Percentiles rank a stretch among this genome's conserved stretches.
phyloP scores from a whole-genome alignment of 1,139 yeast species.

The Debaryomyces fabryi region DNA sequence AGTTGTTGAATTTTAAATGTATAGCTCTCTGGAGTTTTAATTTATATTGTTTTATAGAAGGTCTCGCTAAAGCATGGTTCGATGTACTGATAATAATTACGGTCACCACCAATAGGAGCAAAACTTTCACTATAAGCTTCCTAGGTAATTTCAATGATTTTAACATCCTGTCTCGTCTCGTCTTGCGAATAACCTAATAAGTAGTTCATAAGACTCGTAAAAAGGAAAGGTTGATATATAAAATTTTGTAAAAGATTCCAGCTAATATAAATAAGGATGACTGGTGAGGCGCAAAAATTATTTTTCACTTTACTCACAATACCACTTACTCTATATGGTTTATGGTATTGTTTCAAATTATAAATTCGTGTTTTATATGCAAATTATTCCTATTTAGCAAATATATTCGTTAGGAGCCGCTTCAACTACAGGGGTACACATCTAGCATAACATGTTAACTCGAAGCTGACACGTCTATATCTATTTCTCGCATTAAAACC shows the following conservation, averaged over 20 bases:
- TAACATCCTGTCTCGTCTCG: neutral
- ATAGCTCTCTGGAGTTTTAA: slow-evolving; percentile 15
- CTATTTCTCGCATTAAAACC: slow-evolving; percentile 58
- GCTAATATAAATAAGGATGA: neutral
- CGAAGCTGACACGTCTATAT: slow-evolving; percentile 26
- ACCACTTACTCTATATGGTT: neutral
- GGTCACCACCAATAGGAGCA: slow-evolving; percentile 2
- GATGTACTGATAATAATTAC: neutral
- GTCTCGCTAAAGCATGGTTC: slow-evolving; percentile 7
- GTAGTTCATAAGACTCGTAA: neutral
- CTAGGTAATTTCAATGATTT: slow-evolving; percentile 4
- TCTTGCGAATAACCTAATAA: neutral
- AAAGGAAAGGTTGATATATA: neutral
- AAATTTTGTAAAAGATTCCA: neutral
- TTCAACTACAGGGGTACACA: neutral
- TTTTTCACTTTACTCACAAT: slow-evolving; percentile 5
- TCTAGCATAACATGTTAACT: neutral
- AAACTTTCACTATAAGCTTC: neutral
- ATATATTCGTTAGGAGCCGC: neutral
- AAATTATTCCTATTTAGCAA: neutral
- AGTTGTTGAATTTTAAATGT: slow-evolving; percentile 21
- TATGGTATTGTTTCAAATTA: neutral
- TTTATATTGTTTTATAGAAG: slow-evolving; percentile 18
- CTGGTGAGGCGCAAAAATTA: slow-evolving; percentile 3
- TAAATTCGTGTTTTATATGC: slow-evolving; percentile 2